Base-by-base conservation (phyloP, 1,139 yeast species). In the Arxiozyma telluris region DNA sequence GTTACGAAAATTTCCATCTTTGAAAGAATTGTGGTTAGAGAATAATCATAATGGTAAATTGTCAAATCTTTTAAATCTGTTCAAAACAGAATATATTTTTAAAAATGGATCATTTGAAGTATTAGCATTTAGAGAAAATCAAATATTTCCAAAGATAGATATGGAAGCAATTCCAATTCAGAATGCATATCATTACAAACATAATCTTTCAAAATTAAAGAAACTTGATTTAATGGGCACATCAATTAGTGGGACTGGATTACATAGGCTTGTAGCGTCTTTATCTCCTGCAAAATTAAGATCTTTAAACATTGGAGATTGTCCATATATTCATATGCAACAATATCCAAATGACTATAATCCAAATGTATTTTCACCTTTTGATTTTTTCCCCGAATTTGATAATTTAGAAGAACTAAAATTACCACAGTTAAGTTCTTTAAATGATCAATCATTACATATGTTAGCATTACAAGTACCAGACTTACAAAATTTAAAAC, bases 21-120 rank as follows among this genome's bases (percentile, higher is more conserved):
- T 67, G 23, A 52, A 55, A 43, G 66, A 64, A 44, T 39, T 67
- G 18, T 67, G 70, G 70, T 45, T 67, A 1, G 71, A 67, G 57
- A 59, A 65, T 50, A 67, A 64, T 51, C 55, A 54, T 30, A 58
- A 61, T 45, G 58, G 63, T 7, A 55, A 52, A 15, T 49, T 67
- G 9, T 45, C 46, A 8, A 55, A 57, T 12, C 59, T 67, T 41
- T 43, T 67, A 39, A 50, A 53, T 4, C 25, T 57, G 7, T 25
- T 64, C 22, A 50, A 58, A 41, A 54, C 56, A 17, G 52, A 50
- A 18, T 58, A 55, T 17, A 44, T 65, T 7, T 62, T 61, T 41
- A 38, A 46, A 30, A 47, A 53, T 3, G 27, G 50, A 11, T 49
- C 49, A 8, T 53, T 67, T 15, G 46, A 56, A 42, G 59, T 57